These are phyloP conservation scores for Claviceps spartinae DNA, from an alignment of 2,329 filamentous ascomycete genomes.

Conservation along the genomic window DNA sequence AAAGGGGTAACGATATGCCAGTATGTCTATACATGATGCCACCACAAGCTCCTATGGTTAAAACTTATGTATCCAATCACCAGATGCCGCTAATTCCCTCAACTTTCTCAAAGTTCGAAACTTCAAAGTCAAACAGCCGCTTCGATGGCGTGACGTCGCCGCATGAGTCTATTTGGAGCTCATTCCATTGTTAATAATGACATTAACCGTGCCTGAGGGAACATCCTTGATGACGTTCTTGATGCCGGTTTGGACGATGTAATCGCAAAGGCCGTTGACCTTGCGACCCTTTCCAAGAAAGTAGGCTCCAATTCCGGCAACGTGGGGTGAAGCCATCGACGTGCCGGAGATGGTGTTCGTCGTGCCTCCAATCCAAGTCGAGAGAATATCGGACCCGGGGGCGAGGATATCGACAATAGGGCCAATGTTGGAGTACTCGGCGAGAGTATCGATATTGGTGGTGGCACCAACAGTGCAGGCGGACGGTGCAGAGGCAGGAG, in stretches of 20 bases:
- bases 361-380: slow-evolving; percentile 28
- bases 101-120: too few relatives aligned
- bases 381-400: slow-evolving; percentile 31
- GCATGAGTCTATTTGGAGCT: too few relatives aligned
- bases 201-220: slow-evolving; percentile 32
- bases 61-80: too few relatives aligned
- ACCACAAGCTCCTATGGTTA: too few relatives aligned
- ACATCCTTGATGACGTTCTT: slow-evolving; percentile 27
- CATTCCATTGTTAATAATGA: slow-evolving; percentile 37
- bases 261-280: slow-evolving; percentile 32
- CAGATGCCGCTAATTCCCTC: too few relatives aligned
- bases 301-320: slow-evolving; percentile 28
- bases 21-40: too few relatives aligned
- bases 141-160: too few relatives aligned
- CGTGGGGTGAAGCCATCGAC: slow-evolving; percentile 27
- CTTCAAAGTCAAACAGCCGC: too few relatives aligned
- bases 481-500: slow-evolving; percentile 28
- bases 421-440: slow-evolving; percentile 38
- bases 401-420: slow-evolving; percentile 33
- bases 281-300: slow-evolving; percentile 28
- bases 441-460: slow-evolving; percentile 20
- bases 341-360: slow-evolving; percentile 28
- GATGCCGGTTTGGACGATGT: slow-evolving; percentile 29
- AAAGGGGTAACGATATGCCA: too few relatives aligned
- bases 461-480: slow-evolving; percentile 39